Evolutionary conservation across 2,329 filamentous ascomycete species (phyloP).

Genomic region (Talaromyces marneffei): DNA sequence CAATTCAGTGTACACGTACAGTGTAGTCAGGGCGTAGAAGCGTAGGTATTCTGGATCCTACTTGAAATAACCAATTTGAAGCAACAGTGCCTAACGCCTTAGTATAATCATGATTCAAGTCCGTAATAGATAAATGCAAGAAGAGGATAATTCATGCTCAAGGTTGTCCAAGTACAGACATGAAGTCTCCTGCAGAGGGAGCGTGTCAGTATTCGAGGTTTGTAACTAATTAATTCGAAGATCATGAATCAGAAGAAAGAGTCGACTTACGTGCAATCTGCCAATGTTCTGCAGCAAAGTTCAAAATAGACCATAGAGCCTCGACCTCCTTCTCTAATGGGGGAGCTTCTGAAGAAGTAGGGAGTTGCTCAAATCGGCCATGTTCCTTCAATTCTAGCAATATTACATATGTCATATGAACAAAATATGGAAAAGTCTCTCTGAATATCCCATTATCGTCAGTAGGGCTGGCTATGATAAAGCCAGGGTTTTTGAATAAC

Average conservation of each 20-base stretch:
- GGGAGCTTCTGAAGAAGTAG: not conserved
- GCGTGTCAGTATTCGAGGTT: not conserved
- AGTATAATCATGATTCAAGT: not conserved
- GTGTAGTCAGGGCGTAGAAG: too few relatives aligned
- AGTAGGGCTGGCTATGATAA: not conserved
- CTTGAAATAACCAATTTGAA: too few relatives aligned
- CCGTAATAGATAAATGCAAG: not conserved
- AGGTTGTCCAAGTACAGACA: not conserved
- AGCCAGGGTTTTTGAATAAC: not conserved
- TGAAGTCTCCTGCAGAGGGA: not conserved
- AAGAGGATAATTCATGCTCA: not conserved
- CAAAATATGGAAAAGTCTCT: slow-evolving; percentile 10
- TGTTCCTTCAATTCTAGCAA: slow-evolving; percentile 10
- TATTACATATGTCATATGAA: slow-evolving; percentile 9
- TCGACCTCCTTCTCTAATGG: not conserved
- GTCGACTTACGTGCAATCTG: slow-evolving; percentile 7
- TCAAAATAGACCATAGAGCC: not conserved
- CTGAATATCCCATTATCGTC: not conserved
- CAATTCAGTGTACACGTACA: too few relatives aligned
- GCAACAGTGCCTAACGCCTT: too few relatives aligned
- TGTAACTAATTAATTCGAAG: not conserved
- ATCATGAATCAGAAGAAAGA: not conserved
- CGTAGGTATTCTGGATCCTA: too few relatives aligned
- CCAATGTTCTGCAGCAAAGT: not conserved
- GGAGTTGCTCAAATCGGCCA: not conserved